These are phyloP conservation scores for Talaromyces sp. DNA, from an alignment of 2,329 filamentous ascomycete species.

Conservation along the genomic window DNA sequence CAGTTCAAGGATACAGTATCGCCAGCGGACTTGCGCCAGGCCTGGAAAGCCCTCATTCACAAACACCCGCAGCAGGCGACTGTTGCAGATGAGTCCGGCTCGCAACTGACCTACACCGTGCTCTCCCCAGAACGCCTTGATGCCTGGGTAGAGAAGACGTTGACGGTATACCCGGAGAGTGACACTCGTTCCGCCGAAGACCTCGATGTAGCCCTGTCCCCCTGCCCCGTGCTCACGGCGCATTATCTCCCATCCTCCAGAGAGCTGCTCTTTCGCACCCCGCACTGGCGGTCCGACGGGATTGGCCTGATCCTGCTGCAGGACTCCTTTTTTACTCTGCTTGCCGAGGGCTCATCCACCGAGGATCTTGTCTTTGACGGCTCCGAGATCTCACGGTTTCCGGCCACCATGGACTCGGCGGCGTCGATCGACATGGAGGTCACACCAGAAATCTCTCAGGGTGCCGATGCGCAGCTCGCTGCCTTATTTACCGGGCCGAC, in stretches of 20 bases:
- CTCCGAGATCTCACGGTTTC: not conserved
- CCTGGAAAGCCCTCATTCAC: conserved; percentile 13
- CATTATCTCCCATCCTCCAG: conserved; percentile 10
- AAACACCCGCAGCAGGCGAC: conserved; percentile 14
- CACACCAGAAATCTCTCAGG: not conserved
- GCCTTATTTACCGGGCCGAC: not conserved
- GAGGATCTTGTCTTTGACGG: not conserved
- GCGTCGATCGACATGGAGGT: not conserved
- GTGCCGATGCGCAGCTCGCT: not conserved
- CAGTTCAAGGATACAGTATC: not conserved
- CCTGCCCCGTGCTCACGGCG: conserved; percentile 5
- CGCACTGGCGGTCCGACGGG: conserved; percentile 30
- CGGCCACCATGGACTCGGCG: not conserved
- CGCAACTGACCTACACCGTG: conserved; percentile 7
- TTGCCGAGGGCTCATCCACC: conserved; percentile 2
- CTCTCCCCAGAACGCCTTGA: conserved; percentile 7
- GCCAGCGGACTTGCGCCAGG: not conserved
- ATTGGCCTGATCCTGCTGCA: conserved; percentile 24
- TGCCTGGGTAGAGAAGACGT: conserved; percentile 13
- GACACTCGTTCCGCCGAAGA: conserved; percentile 5
- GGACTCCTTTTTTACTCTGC: conserved; percentile 16
- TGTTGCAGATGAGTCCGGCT: conserved; percentile 1
- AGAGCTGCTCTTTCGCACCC: conserved; percentile 13
- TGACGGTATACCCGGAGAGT: conserved; percentile 1
- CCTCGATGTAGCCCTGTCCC: conserved; percentile 5